These are phyloP conservation scores for Panaeolus cyanescens DNA, from an alignment of 768 basidiomycete species.

Conservation along the genomic window DNA sequence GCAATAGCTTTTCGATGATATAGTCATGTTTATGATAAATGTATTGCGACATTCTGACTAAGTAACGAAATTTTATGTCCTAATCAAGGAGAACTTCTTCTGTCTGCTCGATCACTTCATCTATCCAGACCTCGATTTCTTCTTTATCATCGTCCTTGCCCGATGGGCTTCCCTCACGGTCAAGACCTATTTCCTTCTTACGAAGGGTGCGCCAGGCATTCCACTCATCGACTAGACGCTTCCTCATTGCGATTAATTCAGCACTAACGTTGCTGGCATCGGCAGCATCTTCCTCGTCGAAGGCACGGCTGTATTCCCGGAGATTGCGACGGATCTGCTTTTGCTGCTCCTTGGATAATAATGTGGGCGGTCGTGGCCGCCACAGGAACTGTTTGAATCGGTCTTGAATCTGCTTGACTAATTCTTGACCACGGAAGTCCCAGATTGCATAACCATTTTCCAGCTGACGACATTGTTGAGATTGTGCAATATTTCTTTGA, in stretches of 20 bases:
- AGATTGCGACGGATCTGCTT: constrained; percentile 85
- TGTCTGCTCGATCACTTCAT: constrained; percentile 89
- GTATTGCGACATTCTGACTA: neutral
- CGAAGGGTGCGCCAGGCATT: constrained; percentile 90
- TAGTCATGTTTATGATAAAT: neutral
- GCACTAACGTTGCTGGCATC: constrained; percentile 95
- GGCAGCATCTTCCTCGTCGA: constrained; percentile 96
- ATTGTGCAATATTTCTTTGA: neutral
- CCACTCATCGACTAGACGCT: constrained; percentile 97
- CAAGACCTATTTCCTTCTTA: constrained; percentile 64
- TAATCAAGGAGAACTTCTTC: constrained; percentile 67
- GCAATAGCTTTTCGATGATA: too few species aligned
- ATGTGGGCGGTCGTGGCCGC: constrained; percentile 91
- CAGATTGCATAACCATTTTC: constrained; percentile 96
- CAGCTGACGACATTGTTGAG: constrained; percentile 53
- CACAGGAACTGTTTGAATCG: constrained; percentile 99
- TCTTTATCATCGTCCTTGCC: constrained; percentile 63
- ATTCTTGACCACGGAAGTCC: constrained; percentile 97
- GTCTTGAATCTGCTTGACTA: constrained; percentile 87
- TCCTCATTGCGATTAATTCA: constrained; percentile 87
- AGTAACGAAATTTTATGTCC: neutral
- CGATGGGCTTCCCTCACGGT: constrained; percentile 42
- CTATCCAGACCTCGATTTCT: constrained; percentile 92
- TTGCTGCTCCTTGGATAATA: constrained; percentile 88
- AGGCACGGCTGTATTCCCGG: constrained; percentile 85